Evolutionary conservation across 768 basidiomycete species (phyloP).

Genomic region (Cantharellus cinnabarinus): DNA sequence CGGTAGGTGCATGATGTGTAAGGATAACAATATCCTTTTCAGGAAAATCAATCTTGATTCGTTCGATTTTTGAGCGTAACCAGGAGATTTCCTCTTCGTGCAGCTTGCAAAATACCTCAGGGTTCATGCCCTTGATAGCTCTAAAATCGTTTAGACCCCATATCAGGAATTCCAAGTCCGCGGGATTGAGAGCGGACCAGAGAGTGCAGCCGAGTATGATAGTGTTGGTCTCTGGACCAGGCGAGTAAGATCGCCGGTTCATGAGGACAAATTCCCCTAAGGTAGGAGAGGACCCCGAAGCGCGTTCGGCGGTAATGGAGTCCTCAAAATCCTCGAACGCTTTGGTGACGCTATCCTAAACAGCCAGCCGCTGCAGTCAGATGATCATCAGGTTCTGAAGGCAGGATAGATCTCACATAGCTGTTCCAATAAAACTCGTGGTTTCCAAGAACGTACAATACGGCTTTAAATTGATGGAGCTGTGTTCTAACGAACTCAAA

Average conservation of each 20-base stretch:
- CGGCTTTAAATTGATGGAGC: conserved; percentile 14
- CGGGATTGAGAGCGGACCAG: conserved; percentile 18
- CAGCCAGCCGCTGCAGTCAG: background rate
- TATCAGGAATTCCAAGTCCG: conserved; percentile 14
- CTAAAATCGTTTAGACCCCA: conserved; percentile 19
- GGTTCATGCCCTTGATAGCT: conserved; percentile 15
- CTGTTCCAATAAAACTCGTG: conserved; percentile 12
- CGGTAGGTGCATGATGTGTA: conserved; percentile 25
- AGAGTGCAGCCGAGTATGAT: conserved; percentile 26
- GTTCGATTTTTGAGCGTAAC: conserved; percentile 15
- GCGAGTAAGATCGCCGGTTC: background rate
- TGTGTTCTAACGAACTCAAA: conserved; percentile 19
- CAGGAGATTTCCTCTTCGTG: conserved; percentile 18
- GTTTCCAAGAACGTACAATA: conserved; percentile 21
- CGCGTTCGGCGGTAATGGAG: background rate
- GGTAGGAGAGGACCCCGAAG: background rate
- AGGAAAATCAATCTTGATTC: conserved; percentile 15
- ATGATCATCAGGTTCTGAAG: background rate
- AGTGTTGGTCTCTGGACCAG: conserved; percentile 10
- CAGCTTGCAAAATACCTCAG: conserved; percentile 10
- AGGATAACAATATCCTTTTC: conserved; percentile 18
- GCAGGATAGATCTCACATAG: background rate
- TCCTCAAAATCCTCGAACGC: background rate
- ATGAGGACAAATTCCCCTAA: background rate
- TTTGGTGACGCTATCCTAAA: background rate